Conservation (phyloP, 2,329 filamentous ascomycete species). For the Leptographium procerum region DNA sequence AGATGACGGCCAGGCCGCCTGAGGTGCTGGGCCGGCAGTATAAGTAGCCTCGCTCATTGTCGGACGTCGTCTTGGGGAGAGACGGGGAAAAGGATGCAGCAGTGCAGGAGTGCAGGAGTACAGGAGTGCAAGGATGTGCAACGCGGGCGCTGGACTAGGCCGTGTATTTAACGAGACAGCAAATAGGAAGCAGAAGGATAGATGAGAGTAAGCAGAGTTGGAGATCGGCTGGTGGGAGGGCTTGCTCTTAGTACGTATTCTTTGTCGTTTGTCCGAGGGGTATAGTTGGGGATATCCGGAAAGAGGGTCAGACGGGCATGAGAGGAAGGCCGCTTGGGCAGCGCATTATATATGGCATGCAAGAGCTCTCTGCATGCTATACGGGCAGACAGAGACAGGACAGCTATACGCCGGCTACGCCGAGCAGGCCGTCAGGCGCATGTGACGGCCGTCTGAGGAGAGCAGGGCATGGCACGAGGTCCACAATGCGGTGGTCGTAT, state of each 20-base stretch:
- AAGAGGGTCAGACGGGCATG: too few species aligned
- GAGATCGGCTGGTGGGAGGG: neutral
- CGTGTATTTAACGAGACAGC: neutral
- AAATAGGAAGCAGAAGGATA: neutral
- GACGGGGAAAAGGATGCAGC: neutral
- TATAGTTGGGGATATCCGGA: neutral
- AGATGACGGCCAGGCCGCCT: neutral
- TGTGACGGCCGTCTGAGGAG: neutral
- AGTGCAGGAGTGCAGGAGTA: too few species aligned
- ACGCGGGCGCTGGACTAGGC: neutral
- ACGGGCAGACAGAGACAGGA: too few species aligned
- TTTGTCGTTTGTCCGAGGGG: neutral
- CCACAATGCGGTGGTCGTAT: neutral
- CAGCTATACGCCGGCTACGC: neutral
- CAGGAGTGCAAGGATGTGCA: neutral
- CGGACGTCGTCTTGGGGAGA: neutral
- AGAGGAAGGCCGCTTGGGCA: too few species aligned
- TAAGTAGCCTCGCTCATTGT: neutral
- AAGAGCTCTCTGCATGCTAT: too few species aligned
- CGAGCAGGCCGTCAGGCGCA: neutral
- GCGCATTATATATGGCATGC: neutral
- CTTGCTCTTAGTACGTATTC: neutral
- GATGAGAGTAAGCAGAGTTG: neutral
- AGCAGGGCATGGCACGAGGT: neutral
- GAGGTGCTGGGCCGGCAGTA: neutral